Evolutionary conservation across 2,329 filamentous ascomycete species (phyloP).

Genomic region (Aspergillaceae sp.): DNA sequence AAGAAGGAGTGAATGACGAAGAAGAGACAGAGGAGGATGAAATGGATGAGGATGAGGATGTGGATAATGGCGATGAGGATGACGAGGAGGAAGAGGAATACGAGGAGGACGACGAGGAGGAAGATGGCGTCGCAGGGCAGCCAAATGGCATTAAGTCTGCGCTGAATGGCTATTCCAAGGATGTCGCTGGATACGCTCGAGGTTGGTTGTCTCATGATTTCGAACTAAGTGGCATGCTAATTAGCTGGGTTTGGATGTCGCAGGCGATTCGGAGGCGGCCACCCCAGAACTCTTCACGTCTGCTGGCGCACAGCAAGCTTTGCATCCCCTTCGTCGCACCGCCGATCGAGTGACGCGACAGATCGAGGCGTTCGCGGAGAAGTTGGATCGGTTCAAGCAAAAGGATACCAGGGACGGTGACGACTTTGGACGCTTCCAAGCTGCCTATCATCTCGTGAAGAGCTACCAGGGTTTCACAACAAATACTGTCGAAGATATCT

Average conservation of each 20-base stretch:
- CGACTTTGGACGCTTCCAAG: conserved; percentile 50
- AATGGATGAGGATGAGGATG: conserved; percentile 16
- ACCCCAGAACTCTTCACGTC: conserved; percentile 34
- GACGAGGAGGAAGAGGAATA: conserved; percentile 21
- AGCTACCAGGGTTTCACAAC: conserved; percentile 53
- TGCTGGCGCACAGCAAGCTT: conserved; percentile 42
- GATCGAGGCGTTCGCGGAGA: conserved; percentile 77
- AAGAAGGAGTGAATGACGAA: conserved; percentile 13
- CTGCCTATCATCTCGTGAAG: conserved; percentile 60
- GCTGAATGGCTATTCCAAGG: conserved; percentile 4
- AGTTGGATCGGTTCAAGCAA: conserved; percentile 65
- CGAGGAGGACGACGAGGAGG: conserved; percentile 22
- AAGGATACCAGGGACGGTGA: conserved; percentile 39
- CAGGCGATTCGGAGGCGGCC: conserved; percentile 11
- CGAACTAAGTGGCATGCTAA: conserved; percentile 5
- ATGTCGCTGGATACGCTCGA: conserved; percentile 3
- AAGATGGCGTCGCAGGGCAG: conserved; percentile 13
- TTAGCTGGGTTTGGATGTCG: background rate
- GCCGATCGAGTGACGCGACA: conserved; percentile 66
- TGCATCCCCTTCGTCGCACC: conserved; percentile 55
- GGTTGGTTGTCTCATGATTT: conserved; percentile 5
- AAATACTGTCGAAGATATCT: conserved; percentile 40
- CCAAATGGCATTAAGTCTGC: conserved; percentile 20
- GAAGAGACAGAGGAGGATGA: conserved; percentile 18
- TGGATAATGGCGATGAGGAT: conserved; percentile 12